Base-by-base conservation (phyloP, 345 rosid species). In the Bruguiera gymnorhiza region DNA sequence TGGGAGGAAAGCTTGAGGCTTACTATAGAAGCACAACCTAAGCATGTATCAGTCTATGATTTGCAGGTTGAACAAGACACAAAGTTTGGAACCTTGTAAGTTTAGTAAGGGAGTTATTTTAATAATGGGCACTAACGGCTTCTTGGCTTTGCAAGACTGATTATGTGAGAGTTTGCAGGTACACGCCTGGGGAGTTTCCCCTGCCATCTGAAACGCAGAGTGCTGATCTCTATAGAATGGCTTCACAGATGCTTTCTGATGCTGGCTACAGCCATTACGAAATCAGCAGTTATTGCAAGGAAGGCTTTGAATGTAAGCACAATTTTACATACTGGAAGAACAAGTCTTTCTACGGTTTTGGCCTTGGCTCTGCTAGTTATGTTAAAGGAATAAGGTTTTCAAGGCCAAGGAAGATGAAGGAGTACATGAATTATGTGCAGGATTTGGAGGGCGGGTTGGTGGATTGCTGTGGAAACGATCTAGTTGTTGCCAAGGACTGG, bases 41-140 rank as follows among this genome's bases (percentile, higher is more conserved):
- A 77, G 51, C 97, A 92, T 76, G 87, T 89, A 10, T 92, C 99
- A 27, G 92, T 92, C 2, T 95, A 95, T 83, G 99, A 95, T 84
- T 76, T 95, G 88, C 99, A 90, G 86, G 99, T 95, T 56, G 99
- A 92, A 75, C 85, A 84, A 79, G 99, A 88, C 84, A 92, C 99
- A 0, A 88, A 95, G 82, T 92, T 95, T 75, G 91, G 87, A 62
- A 72, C 55, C 30, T 43, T 95, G 97, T 88, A 80, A 87, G 98
- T 82, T 24, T 52, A 6, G 54, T 43, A 53, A 29, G 24, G 26
- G 46, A 37, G 24, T 30, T 56, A 51, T 34, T 69, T 34, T 21
- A 53, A 0, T 46, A 32, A 34, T 51, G 5, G 51, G 26, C 31
- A 29, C 32, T 37, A 19, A 24, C 43, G 39, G 50, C 37, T 32